Percentiles rank a stretch among this genome's conserved stretches.
phyloP scores from a whole-genome alignment of 2,329 filamentous ascomycete species.

The Coleophoma eucalyptorum region DNA sequence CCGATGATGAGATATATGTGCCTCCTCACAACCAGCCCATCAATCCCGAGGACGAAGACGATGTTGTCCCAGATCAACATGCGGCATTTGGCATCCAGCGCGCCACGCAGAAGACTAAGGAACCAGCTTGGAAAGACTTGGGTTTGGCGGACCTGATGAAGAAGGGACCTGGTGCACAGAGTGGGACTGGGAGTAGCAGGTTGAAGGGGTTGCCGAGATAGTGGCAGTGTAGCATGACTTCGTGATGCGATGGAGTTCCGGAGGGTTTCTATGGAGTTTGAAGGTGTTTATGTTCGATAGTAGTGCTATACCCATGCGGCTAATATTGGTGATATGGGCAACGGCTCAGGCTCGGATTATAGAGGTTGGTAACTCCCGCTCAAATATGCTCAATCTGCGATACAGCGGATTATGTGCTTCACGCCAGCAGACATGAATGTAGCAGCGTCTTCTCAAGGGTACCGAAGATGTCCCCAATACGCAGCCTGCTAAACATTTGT shows the following conservation, averaged over 20 bases:
- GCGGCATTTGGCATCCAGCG: slow-evolving; percentile 83
- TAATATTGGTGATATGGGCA: background rate
- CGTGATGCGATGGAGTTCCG: background rate
- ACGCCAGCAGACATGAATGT: no score
- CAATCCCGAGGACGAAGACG: slow-evolving; percentile 85
- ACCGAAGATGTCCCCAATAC: no score
- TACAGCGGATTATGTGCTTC: no score
- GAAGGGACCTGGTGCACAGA: slow-evolving; percentile 44
- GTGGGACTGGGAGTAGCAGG: background rate
- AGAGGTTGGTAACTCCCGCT: no score
- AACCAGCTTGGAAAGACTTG: slow-evolving; percentile 76
- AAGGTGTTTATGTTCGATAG: background rate
- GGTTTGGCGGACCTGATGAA: slow-evolving; percentile 69
- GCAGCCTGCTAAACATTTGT: no score
- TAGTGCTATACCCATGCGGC: background rate
- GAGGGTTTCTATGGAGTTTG: background rate
- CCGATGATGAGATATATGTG: slow-evolving; percentile 80
- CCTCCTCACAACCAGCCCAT: slow-evolving; percentile 74
- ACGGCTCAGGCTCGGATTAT: no score
- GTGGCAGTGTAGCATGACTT: background rate
- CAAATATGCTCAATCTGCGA: no score
- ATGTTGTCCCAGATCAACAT: slow-evolving; percentile 84
- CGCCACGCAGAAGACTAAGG: slow-evolving; percentile 67
- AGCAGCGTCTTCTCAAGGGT: no score
- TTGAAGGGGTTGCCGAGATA: slow-evolving; percentile 14